Evolutionary conservation across 495 filamentous ascomycete genomes (phyloP), one percentile per base, ranked within the genome.

Genomic region (Penicillium verhagenii): DNA sequence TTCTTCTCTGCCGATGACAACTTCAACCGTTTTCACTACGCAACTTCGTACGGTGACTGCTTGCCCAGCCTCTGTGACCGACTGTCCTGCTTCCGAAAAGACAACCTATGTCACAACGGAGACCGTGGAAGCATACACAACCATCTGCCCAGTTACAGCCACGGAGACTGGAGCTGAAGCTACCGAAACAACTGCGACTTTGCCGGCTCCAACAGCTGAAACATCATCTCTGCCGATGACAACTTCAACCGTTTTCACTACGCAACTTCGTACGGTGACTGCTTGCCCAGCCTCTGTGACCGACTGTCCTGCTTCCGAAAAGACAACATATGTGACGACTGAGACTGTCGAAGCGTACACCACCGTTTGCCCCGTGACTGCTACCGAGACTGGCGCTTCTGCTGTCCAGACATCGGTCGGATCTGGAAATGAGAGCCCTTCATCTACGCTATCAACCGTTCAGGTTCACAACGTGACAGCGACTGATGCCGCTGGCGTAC

Each of bases 171-270:
- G 31, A 10, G 31, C 31, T 6, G n/a, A 14, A 10, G 31, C 31
- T 35, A 35, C 9, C n/a, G n/a, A 2, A 6, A 35, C 31, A 1
- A 14, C n/a, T 35, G 9, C 31, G 9, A 6, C 31, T 10, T 35
- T 35, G 31, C 2, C 31, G 9, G n/a, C 31, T 35, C 31, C 31
- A 35, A 35, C n/a, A n/a, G n/a, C 31, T 14, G 31, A 35, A 35
- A 14, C 31, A 2, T 35, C 31, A 8, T 35, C 31, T 35, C 31
- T 10, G 31, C 9, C 9, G 5, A 35, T 35, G 31, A 70, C 67
- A 3, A 73, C 70, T n/a, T 72, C 70, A 8, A 70, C 67, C 14
- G 50, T 73, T 44, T 73, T 63, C 49, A 57, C 65, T 20, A 72
- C 70, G 5, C 48, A 53, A 8, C 49, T 52, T 29, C 40, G 35